These are phyloP conservation scores for Ajuga chamaepitys DNA, from an alignment of 257 asterid genomes.

Conservation along the genomic window DNA sequence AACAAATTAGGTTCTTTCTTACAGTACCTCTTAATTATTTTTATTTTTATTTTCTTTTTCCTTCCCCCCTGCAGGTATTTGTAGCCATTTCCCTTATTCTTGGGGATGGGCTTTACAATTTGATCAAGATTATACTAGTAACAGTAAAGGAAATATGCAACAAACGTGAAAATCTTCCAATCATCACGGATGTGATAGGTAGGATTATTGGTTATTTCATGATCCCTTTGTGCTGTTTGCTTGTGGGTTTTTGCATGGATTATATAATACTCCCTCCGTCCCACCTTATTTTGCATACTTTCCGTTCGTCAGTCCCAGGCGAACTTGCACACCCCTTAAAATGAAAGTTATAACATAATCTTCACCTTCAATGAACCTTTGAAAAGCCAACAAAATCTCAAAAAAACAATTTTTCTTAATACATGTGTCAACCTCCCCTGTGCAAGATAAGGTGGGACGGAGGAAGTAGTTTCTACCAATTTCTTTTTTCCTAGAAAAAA, in stretches of 20 bases:
- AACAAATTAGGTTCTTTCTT: not conserved
- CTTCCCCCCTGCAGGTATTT: conserved; percentile 53
- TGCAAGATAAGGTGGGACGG: too few relatives aligned
- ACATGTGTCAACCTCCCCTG: too few relatives aligned
- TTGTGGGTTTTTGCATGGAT: not conserved
- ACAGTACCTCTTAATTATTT: not conserved
- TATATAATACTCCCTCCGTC: too few relatives aligned
- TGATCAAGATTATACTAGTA: conserved; percentile 66
- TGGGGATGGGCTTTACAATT: conserved; percentile 94
- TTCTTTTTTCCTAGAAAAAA: not conserved
- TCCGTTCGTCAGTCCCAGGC: too few relatives aligned
- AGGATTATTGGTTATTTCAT: conserved; percentile 12
- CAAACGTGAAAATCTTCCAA: conserved; percentile 47
- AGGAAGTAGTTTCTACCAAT: too few relatives aligned
- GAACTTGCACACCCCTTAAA: too few relatives aligned
- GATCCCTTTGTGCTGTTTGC: not conserved
- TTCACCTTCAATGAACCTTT: too few relatives aligned
- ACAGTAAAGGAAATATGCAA: conserved; percentile 55
- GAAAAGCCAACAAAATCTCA: too few relatives aligned
- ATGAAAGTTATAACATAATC: too few relatives aligned
- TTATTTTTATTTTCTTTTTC: not conserved
- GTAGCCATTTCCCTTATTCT: conserved; percentile 80
- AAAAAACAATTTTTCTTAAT: too few relatives aligned
- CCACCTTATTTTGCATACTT: too few relatives aligned
- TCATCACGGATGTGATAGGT: conserved; percentile 49